A percentile compares a stretch with the other conserved stretches of the same genome.
These are phyloP conservation scores for Hydrangea macrophylla DNA, from an alignment of 148 eudicot species.

Conservation along the genomic window DNA sequence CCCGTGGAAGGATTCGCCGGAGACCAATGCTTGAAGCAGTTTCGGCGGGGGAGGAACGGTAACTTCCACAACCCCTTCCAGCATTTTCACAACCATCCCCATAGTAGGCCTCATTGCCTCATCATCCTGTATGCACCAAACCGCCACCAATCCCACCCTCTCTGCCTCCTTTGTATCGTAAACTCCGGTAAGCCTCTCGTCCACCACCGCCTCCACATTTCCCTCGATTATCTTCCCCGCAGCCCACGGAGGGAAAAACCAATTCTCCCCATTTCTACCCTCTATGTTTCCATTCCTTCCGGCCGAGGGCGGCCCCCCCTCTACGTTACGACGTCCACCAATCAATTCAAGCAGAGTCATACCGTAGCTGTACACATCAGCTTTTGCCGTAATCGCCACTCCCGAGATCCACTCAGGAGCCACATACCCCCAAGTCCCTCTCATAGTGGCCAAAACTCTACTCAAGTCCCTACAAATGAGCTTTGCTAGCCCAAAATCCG, in stretches of 20 bases:
- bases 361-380: slow-evolving; percentile 89
- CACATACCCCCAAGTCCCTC: slow-evolving; percentile 85
- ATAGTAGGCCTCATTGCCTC: slow-evolving; percentile 62
- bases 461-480: slow-evolving; percentile 76
- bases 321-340: slow-evolving; percentile 73
- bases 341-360: slow-evolving; percentile 76
- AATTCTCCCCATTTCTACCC: slow-evolving; percentile 43
- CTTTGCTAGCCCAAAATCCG: slow-evolving; percentile 84
- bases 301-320: slow-evolving; percentile 47
- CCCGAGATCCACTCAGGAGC: slow-evolving; percentile 94
- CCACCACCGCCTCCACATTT: slow-evolving; percentile 45
- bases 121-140: slow-evolving; percentile 88
- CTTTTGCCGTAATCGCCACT: slow-evolving; percentile 66
- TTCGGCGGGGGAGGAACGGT: slow-evolving; percentile 66
- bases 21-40: slow-evolving; percentile 78
- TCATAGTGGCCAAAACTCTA: slow-evolving; percentile 71
- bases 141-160: slow-evolving; percentile 57
- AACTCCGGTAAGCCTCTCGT: slow-evolving; percentile 41
- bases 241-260: slow-evolving; percentile 89
- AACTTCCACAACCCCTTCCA: slow-evolving; percentile 78
- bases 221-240: slow-evolving; percentile 49
- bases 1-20: slow-evolving; percentile 71
- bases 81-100: slow-evolving; percentile 84
- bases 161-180: slow-evolving; percentile 45
- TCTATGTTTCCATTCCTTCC: too few species aligned